phyloP scores from a whole-genome alignment of 23 red algal genomes.

The Gracilaria vermiculophylla region DNA sequence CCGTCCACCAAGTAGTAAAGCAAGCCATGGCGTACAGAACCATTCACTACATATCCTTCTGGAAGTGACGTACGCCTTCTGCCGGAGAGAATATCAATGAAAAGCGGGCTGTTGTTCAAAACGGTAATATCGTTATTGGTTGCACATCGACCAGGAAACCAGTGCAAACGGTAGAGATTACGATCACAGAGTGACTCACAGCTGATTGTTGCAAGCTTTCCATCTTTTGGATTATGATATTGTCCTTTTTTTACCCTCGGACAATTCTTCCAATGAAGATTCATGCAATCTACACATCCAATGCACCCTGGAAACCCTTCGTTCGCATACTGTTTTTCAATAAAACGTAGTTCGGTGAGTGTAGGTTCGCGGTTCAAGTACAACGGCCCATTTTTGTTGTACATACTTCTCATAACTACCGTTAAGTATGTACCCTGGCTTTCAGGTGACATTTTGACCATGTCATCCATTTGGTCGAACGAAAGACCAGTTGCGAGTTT shows the following conservation, averaged over 20 bases:
- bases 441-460: neutral
- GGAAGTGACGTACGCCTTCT: neutral
- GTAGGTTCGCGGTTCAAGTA: neutral
- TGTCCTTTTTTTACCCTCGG: slow-evolving; percentile 17
- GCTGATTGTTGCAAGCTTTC: slow-evolving; percentile 30
- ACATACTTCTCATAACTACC: neutral
- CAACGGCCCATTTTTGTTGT: neutral
- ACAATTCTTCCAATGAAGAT: slow-evolving; percentile 51
- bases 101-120: neutral
- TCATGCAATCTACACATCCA: slow-evolving; percentile 32
- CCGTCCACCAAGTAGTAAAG: no score
- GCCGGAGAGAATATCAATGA: neutral
- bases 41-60: neutral
- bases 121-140: slow-evolving; percentile 44
- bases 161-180: slow-evolving; percentile 28
- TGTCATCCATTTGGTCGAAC: neutral
- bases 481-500: neutral
- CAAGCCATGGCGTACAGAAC: no score
- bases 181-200: slow-evolving; percentile 16
- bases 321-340: neutral
- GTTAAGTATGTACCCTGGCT: neutral
- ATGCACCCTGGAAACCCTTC: slow-evolving; percentile 6
- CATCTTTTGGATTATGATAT: slow-evolving; percentile 39
- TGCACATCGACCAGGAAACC: neutral
- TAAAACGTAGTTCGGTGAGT: neutral